Evolutionary conservation across 2,329 filamentous ascomycete species (phyloP).

Genomic region (Verticillium zaregamsianum): DNA sequence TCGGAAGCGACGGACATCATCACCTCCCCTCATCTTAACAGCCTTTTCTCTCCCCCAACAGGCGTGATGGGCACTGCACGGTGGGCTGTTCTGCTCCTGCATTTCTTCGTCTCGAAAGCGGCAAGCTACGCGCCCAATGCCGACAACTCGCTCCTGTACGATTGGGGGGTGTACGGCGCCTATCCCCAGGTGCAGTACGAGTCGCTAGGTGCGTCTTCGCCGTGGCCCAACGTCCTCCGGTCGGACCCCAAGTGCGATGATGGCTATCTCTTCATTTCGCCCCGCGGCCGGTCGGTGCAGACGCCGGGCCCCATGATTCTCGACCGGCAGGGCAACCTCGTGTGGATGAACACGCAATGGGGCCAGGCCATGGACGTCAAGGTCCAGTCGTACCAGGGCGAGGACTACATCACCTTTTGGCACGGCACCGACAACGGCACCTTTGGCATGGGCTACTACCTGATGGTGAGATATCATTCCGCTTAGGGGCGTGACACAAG

Average conservation of each 20-base stretch:
- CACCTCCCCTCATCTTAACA: neutral
- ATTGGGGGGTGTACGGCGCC: constrained; percentile 18
- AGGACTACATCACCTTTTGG: constrained; percentile 18
- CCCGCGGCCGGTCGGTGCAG: constrained; percentile 27
- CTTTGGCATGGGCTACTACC: constrained; percentile 39
- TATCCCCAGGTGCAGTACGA: constrained; percentile 15
- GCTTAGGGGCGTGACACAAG: neutral
- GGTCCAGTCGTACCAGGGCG: constrained; percentile 13
- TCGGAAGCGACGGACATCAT: too few species aligned
- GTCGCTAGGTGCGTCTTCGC: constrained; percentile 18
- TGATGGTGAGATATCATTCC: constrained; percentile 31
- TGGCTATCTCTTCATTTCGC: constrained; percentile 33
- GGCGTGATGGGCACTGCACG: neutral
- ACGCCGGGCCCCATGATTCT: constrained; percentile 37
- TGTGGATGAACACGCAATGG: constrained; percentile 36
- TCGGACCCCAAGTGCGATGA: constrained; percentile 28
- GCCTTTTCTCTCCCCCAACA: neutral
- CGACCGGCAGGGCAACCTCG: constrained; percentile 35
- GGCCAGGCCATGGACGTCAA: constrained; percentile 21
- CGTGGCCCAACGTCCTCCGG: constrained; percentile 25
- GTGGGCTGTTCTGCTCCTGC: neutral
- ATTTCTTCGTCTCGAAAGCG: neutral
- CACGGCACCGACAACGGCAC: constrained; percentile 40
- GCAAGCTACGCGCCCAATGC: neutral
- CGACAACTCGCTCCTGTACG: constrained; percentile 9